phyloP scores from a whole-genome alignment of 345 rosid genomes.

The Fremontodendron californicum region DNA sequence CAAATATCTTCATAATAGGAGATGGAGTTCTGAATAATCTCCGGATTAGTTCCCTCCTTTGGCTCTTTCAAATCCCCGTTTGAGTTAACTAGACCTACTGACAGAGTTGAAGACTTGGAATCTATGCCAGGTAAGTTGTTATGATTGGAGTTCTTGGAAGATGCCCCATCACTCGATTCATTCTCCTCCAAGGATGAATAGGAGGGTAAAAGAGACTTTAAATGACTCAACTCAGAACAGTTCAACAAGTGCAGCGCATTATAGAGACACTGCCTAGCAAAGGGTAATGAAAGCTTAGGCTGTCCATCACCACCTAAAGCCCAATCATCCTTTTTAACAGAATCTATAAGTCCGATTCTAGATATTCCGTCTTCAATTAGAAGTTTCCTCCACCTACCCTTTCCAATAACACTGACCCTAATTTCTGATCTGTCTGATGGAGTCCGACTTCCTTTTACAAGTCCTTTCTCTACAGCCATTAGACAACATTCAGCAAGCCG shows the following conservation, averaged over 20 bases:
- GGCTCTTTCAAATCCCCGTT: constrained; percentile 75
- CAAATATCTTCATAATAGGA: constrained; percentile 44
- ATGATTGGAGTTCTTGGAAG: constrained; percentile 36
- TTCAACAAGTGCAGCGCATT: constrained; percentile 74
- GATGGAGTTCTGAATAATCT: constrained; percentile 59
- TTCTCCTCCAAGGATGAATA: constrained; percentile 41
- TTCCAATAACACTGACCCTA: constrained; percentile 63
- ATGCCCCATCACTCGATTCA: constrained; percentile 37
- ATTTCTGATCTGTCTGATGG: constrained; percentile 51
- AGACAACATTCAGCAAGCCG: constrained; percentile 94
- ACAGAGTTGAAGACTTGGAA: constrained; percentile 34
- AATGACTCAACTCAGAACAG: constrained; percentile 33
- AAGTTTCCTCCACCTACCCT: constrained; percentile 92
- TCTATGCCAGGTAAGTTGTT: constrained; percentile 35
- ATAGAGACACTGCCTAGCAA: constrained; percentile 76
- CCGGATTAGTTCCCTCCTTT: constrained; percentile 65
- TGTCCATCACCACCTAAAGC: constrained; percentile 40
- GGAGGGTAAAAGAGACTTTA: constrained; percentile 37
- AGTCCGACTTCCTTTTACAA: constrained; percentile 36
- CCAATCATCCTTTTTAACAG: constrained; percentile 30
- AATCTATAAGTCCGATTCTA: constrained; percentile 40
- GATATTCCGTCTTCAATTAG: constrained; percentile 44
- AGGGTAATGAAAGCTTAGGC: constrained; percentile 62
- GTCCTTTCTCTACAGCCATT: constrained; percentile 82
- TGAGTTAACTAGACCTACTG: constrained; percentile 39